Percentiles rank a stretch among this genome's conserved stretches.
Evolutionary conservation across 228 moss, liverwort and hornwort species (phyloP).

Genomic region (Sphagnum magellanicum): DNA sequence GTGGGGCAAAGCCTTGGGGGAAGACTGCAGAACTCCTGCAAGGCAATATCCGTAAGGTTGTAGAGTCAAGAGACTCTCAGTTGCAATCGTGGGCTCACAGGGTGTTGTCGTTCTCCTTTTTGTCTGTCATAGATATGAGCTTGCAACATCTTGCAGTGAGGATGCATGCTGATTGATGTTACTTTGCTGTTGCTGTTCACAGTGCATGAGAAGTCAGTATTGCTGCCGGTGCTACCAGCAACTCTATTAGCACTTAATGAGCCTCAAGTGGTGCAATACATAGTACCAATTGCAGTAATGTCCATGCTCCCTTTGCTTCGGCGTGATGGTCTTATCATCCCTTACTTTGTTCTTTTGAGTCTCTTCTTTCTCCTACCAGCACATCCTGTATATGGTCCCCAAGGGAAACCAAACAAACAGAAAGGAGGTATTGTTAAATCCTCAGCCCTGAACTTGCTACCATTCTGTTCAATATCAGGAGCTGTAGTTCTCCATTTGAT

Average conservation of each 20-base stretch:
- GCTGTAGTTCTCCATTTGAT: slow-evolving; percentile 52
- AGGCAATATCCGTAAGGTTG: too few relatives aligned
- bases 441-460: slow-evolving; percentile 13
- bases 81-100: too few relatives aligned
- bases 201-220: slow-evolving; percentile 96
- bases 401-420: slow-evolving; percentile 5
- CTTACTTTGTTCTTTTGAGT: slow-evolving; percentile 59
- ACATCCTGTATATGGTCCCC: slow-evolving; percentile 17
- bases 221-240: slow-evolving; percentile 84
- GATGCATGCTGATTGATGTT: background rate
- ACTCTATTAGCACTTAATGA: slow-evolving; percentile 77
- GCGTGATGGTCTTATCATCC: slow-evolving; percentile 65
- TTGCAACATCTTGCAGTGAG: too few relatives aligned
- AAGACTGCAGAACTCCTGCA: too few relatives aligned
- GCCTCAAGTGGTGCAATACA: slow-evolving; percentile 53
- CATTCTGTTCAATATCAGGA: slow-evolving; percentile 36
- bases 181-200: slow-evolving; percentile 16
- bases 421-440: slow-evolving; percentile 2
- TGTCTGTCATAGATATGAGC: too few relatives aligned
- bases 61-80: too few relatives aligned
- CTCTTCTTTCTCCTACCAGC: slow-evolving; percentile 60
- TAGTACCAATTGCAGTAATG: slow-evolving; percentile 65
- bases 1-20: too few relatives aligned
- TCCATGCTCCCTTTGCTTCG: slow-evolving; percentile 93
- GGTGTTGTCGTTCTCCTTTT: too few relatives aligned